Evolutionary conservation across 768 basidiomycete genomes (phyloP).

Genomic region (Tephrocybe sp.): DNA sequence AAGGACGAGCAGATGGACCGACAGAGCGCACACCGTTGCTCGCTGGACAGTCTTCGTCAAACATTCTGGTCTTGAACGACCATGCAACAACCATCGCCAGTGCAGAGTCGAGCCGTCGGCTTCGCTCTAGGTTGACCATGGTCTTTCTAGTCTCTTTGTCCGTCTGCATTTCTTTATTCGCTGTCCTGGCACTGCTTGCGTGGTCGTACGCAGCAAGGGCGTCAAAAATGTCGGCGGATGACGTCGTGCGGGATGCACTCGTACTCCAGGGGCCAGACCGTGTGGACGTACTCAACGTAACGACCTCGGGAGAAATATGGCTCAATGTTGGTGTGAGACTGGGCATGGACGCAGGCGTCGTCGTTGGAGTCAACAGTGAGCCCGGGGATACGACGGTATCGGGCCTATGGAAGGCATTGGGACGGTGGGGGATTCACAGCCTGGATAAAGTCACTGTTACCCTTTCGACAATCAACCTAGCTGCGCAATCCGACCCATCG

Average conservation of each 20-base stretch:
- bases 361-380: slow-evolving; percentile 54
- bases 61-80: slow-evolving; percentile 20
- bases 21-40: slow-evolving; percentile 61
- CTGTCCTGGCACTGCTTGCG: slow-evolving; percentile 50
- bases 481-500: slow-evolving; percentile 40
- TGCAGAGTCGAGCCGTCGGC: slow-evolving; percentile 25
- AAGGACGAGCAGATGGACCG: slow-evolving; percentile 44
- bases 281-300: slow-evolving; percentile 63
- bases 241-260: slow-evolving; percentile 55
- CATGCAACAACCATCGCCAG: slow-evolving; percentile 11
- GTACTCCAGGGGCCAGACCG: slow-evolving; percentile 60
- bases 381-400: slow-evolving; percentile 41
- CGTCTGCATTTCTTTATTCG: slow-evolving; percentile 45
- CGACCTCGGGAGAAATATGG: slow-evolving; percentile 58
- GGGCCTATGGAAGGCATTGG: slow-evolving; percentile 64
- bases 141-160: slow-evolving; percentile 62
- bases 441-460: slow-evolving; percentile 59
- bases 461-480: slow-evolving; percentile 50
- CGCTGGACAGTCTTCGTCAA: slow-evolving; percentile 32
- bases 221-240: slow-evolving; percentile 53
- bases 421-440: slow-evolving; percentile 62
- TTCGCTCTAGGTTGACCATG: slow-evolving; percentile 37
- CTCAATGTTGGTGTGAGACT: slow-evolving; percentile 54
- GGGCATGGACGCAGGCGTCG: slow-evolving; percentile 67
- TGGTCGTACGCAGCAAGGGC: slow-evolving; percentile 67